Evolutionary conservation across 1,139 yeast genomes (phyloP).

Genomic region (Candida labiduridarum): DNA sequence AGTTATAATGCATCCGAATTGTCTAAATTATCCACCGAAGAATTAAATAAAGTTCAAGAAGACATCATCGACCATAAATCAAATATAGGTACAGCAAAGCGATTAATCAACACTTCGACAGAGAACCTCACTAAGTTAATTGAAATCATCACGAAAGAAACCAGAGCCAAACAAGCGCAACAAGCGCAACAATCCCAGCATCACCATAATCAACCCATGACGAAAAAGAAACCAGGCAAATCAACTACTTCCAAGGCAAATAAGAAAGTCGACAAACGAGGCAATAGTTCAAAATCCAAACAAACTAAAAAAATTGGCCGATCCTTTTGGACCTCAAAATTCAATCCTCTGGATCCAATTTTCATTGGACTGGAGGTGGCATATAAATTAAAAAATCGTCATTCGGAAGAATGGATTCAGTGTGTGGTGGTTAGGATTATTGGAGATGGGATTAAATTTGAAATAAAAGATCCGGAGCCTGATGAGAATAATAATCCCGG

Average conservation of each 20-base stretch:
- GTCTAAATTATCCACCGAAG: slow-evolving; percentile 18
- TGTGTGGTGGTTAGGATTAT: slow-evolving; percentile 83
- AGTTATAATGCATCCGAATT: slow-evolving; percentile 16
- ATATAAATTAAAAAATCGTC: slow-evolving; percentile 69
- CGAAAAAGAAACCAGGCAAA: slow-evolving; percentile 9
- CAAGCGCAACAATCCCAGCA: slow-evolving; percentile 4
- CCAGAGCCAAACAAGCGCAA: slow-evolving; percentile 13
- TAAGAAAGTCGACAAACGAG: slow-evolving; percentile 1
- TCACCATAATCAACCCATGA: neutral
- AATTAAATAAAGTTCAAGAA: slow-evolving; percentile 37
- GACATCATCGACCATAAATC: slow-evolving; percentile 54
- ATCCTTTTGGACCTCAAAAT: slow-evolving; percentile 45
- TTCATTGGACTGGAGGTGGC: slow-evolving; percentile 84
- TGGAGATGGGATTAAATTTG: slow-evolving; percentile 77
- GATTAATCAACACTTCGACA: slow-evolving; percentile 47
- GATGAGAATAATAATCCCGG: slow-evolving; percentile 93
- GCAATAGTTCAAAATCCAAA: slow-evolving; percentile 4
- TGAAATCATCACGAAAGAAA: slow-evolving; percentile 15
- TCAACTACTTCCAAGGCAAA: neutral
- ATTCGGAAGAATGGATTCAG: slow-evolving; percentile 92
- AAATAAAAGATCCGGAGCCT: slow-evolving; percentile 96
- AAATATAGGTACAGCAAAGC: slow-evolving; percentile 57
- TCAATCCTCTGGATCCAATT: slow-evolving; percentile 64
- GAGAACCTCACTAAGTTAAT: slow-evolving; percentile 40
- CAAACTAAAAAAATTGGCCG: slow-evolving; percentile 37